Evolutionary conservation across 179 eudicot genomes (phyloP), one percentile per base, ranked within the genome.

Genomic region (Nepenthes alata): DNA sequence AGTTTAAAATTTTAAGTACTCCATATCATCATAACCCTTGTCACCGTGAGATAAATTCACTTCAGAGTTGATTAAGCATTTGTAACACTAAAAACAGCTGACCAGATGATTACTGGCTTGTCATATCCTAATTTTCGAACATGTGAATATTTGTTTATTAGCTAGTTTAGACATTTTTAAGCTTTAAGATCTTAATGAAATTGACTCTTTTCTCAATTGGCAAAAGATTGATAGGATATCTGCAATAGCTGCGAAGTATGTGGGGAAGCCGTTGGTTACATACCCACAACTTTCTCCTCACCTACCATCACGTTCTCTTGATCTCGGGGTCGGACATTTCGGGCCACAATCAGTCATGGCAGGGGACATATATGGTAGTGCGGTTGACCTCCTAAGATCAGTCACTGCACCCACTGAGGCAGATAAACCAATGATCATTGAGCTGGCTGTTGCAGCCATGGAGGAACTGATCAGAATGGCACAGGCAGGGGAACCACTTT

Each of bases 381-480:
- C 82, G n/a, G 80, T 87, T 14, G 95, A 86, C 55, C 81, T 89
- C 66, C 72, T 89, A 38, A 73, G 96, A 63, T 74, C 90, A 37
- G 76, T 91, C 1, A 76, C 88, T 3, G 87, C 88, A 10, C 95
- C 95, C 6, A 71, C 85, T 0, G 95, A 89, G 52, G 93, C 93
- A 0, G 95, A 93, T 66, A 93, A 85, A 74, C 98, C 97, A 0
- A 64, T 93, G 77, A 85, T 93, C 64, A 83, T 93, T 16, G 98
- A 93, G 83, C 88, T 93, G 0, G 98, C 98, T 0, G 96, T 93
- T 44, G 93, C 97, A 36, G 98, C 98, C 37, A 93, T 93, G 93
- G 98, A 93, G 49, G 98, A 93, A 54, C 80, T 93, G 4, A 67
- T 86, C 47, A 74, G 87, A 73, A 83, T 93, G 90, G 95, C 93